A percentile compares a stretch with the other conserved stretches of the same genome.
Conservation (phyloP, 2,329 filamentous ascomycete species). For the Aspergillus oerlinghausenensis region DNA sequence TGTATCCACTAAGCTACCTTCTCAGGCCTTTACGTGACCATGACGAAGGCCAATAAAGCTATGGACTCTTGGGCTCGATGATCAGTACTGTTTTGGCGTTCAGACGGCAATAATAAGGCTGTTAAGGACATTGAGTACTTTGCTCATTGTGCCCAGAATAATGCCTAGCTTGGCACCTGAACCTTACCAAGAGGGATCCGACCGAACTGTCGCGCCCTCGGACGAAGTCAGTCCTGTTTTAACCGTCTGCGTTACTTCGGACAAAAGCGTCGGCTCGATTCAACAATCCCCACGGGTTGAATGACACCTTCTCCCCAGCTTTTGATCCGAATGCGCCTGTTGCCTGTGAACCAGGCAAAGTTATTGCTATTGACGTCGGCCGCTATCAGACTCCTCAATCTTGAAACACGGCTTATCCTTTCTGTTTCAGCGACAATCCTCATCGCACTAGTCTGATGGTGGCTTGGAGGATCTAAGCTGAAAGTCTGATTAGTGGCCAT, state of each 20-base stretch:
- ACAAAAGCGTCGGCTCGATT: background rate
- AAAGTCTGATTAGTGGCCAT: too few species aligned
- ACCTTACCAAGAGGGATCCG: background rate
- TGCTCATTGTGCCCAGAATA: background rate
- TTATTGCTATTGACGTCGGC: background rate
- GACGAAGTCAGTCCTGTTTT: background rate
- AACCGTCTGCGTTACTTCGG: background rate
- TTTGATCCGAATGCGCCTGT: background rate
- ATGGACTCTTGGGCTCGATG: background rate
- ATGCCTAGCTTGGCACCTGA: background rate
- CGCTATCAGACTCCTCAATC: constrained; percentile 13
- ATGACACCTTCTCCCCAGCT: background rate
- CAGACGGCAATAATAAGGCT: background rate
- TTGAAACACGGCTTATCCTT: constrained; percentile 12
- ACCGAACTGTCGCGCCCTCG: too few species aligned
- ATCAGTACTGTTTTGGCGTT: background rate
- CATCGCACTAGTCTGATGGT: background rate
- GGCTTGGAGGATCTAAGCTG: background rate
- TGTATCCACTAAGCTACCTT: background rate
- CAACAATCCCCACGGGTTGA: background rate
- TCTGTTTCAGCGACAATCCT: constrained; percentile 1
- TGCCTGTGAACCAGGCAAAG: background rate
- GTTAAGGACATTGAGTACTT: background rate
- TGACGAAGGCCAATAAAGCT: background rate
- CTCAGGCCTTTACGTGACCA: background rate